Evolutionary conservation across 805 yeast genomes (phyloP).

Genomic region (Wickerhamiella siamensis): DNA sequence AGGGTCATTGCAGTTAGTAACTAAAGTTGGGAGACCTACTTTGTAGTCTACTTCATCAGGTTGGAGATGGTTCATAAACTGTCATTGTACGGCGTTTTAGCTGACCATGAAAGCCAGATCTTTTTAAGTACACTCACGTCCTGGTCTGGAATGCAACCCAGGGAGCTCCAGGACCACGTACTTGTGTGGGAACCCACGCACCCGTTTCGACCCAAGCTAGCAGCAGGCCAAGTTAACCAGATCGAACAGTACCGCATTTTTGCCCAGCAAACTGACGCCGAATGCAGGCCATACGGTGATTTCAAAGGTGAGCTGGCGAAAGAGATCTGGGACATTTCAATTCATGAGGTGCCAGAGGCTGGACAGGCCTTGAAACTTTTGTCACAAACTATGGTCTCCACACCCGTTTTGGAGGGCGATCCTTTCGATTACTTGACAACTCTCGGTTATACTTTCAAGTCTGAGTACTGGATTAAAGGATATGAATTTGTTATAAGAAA

Average conservation of each 20-base stretch:
- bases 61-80: constrained; percentile 29
- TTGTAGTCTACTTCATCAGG: too few relatives aligned
- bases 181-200: constrained; percentile 24
- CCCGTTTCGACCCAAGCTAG: constrained; percentile 20
- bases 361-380: constrained; percentile 33
- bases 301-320: constrained; percentile 3
- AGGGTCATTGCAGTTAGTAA: not conserved
- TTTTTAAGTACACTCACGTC: constrained; percentile 24
- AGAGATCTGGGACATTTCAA: constrained; percentile 20
- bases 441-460: constrained; percentile 56
- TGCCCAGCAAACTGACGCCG: constrained; percentile 6
- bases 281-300: not conserved
- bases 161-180: constrained; percentile 17
- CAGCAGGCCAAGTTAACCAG: constrained; percentile 23
- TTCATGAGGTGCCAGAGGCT: constrained; percentile 28
- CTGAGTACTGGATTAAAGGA: constrained; percentile 49
- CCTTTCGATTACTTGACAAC: constrained; percentile 35
- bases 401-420: constrained; percentile 26
- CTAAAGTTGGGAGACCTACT: too few relatives aligned
- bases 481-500: constrained; percentile 46
- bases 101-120: constrained; percentile 21
- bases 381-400: constrained; percentile 54
- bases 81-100: constrained; percentile 23
- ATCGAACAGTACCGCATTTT: constrained; percentile 25
- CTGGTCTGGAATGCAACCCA: constrained; percentile 26